Evolutionary conservation across 345 rosid species (phyloP), one percentile per base, ranked within the genome.

Genomic region (Clausena lansium): DNA sequence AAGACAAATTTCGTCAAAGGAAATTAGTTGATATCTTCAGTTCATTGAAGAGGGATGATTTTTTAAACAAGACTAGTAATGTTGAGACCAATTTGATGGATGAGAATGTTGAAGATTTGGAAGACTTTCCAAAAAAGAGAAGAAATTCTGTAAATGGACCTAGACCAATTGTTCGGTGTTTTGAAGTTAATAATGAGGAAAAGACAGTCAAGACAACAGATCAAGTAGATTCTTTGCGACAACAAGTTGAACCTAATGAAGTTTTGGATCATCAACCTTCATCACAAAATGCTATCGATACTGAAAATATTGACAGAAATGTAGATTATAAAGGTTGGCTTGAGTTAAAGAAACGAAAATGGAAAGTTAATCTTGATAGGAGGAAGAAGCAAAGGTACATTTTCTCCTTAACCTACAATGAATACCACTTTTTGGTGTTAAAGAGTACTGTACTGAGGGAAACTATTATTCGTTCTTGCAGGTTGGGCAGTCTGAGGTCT

Each of bases 271-370:
- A 80, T 47, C 84, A 83, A 67, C 77, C 86, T 67, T 77, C 77
- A 35, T 72, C 82, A 75, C 81, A 81, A 60, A 70, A 80, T 73
- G 86, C 67, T 79, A 33, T 78, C 15, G 68, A 84, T 61, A 32
- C 81, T 73, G 87, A 86, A 84, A 86, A 80, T 57, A 78, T 93
- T 83, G 96, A 95, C 83, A 89, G 81, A 89, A 86, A 84, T 75
- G 85, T 84, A 38, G 96, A 93, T 81, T 95, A 93, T 86, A 94
- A 84, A 67, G 97, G 99, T 76, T 95, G 99, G 99, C 99, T 95
- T 89, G 94, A 91, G 81, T 38, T 74, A 76, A 93, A 89, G 86
- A 95, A 95, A 84, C 87, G 99, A 84, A 95, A 90, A 83, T 95
- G 99, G 98, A 93, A 84, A 84, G 89, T 82, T 62, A 79, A 65